These are phyloP conservation scores for Yarrowia sp. DNA, from an alignment of 805 yeast genomes.

Conservation along the genomic window DNA sequence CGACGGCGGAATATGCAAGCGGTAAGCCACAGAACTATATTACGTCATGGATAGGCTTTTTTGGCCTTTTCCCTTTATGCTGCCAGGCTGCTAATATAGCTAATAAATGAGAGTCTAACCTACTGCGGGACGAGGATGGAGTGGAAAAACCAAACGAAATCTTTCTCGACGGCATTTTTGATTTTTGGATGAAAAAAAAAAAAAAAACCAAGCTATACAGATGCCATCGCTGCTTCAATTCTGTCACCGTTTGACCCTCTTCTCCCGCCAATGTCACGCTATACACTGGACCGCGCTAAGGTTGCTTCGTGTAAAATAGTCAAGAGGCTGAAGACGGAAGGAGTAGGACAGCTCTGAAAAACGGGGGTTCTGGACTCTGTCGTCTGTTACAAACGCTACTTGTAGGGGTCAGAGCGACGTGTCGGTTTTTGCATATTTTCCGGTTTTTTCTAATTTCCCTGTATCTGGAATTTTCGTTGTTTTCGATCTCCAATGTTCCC, in stretches of 20 bases:
- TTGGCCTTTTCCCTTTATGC: conserved; percentile 26
- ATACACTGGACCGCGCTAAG: conserved; percentile 14
- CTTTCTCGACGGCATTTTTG: too few species aligned
- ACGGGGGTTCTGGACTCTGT: too few species aligned
- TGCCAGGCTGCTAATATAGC: conserved; percentile 28
- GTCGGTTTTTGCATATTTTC: too few species aligned
- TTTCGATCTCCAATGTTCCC: too few species aligned
- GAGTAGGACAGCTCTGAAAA: background rate
- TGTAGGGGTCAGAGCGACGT: too few species aligned
- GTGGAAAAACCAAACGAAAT: too few species aligned
- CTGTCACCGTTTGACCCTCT: too few species aligned
- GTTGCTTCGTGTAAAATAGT: conserved; percentile 7
- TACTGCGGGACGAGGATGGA: background rate
- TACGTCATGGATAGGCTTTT: conserved; percentile 38
- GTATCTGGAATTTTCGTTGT: too few species aligned
- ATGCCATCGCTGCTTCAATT: too few species aligned
- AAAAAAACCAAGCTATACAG: too few species aligned
- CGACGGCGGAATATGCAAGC: conserved; percentile 29
- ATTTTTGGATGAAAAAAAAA: too few species aligned
- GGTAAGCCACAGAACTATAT: conserved; percentile 38
- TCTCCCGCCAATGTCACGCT: background rate
- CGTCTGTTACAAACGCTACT: background rate
- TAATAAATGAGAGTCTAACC: conserved; percentile 1
- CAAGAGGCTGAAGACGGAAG: conserved; percentile 33
- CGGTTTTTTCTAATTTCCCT: too few species aligned